Percentiles rank a stretch among this genome's conserved stretches.
Evolutionary conservation across 441 rosid genomes (phyloP).

Genomic region (Bocquillonia castaneifolia): DNA sequence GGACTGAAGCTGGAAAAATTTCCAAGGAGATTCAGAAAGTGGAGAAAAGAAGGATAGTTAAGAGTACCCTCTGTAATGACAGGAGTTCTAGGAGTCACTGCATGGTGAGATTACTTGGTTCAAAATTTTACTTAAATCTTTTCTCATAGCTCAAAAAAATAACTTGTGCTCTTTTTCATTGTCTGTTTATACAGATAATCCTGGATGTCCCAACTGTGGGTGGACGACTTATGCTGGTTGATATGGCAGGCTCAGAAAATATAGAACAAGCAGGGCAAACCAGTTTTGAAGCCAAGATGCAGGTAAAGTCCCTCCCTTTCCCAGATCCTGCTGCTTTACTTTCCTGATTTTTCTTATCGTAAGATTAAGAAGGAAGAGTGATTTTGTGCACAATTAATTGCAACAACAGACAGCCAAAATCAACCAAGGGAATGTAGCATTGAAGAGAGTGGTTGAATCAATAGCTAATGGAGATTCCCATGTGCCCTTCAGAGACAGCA

Average conservation of each 20-base stretch:
- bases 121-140: neutral
- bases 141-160: neutral
- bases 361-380: neutral
- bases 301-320: constrained; percentile 35
- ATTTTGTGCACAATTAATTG: constrained; percentile 21
- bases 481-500: constrained; percentile 98
- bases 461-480: constrained; percentile 98
- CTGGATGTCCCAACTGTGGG: constrained; percentile 97
- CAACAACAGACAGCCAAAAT: constrained; percentile 80
- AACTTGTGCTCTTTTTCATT: constrained; percentile 1
- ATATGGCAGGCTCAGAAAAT: constrained; percentile 98
- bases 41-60: constrained; percentile 87
- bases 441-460: constrained; percentile 94
- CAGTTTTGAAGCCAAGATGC: constrained; percentile 95
- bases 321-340: neutral
- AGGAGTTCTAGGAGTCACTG: constrained; percentile 97
- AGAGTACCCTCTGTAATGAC: constrained; percentile 88
- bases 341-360: neutral
- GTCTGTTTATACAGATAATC: constrained; percentile 49
- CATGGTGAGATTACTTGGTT: constrained; percentile 44
- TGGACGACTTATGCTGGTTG: constrained; percentile 92
- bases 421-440: constrained; percentile 88
- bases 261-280: constrained; percentile 94
- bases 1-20: constrained; percentile 83
- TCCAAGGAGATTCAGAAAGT: constrained; percentile 87